Percentiles rank a stretch among this genome's conserved stretches.
phyloP scores from a whole-genome alignment of 2,329 filamentous ascomycete genomes.

The Thielaviopsis punctulata region DNA sequence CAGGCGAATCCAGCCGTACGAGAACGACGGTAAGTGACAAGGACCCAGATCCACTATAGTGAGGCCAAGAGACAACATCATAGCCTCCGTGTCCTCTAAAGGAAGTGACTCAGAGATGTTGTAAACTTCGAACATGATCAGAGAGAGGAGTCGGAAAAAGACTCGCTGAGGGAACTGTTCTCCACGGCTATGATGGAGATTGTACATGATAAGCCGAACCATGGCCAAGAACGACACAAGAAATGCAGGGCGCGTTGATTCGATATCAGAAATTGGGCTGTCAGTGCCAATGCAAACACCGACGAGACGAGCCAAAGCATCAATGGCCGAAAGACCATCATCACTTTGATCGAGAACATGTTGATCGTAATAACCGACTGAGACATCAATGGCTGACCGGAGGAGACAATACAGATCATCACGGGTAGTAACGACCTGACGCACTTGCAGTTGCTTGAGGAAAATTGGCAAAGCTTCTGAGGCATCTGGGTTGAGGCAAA shows the following conservation, averaged over 20 bases:
- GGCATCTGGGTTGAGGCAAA: slow-evolving; percentile 60
- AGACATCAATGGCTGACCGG: slow-evolving; percentile 63
- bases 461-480: slow-evolving; percentile 62
- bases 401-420: slow-evolving; percentile 70
- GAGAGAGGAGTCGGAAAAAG: slow-evolving; percentile 78
- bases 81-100: not conserved
- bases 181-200: slow-evolving; percentile 65
- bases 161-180: slow-evolving; percentile 75
- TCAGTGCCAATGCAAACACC: slow-evolving; percentile 41
- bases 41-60: slow-evolving; percentile 59
- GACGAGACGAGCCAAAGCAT: slow-evolving; percentile 70
- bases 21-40: slow-evolving; percentile 60
- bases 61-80: slow-evolving; percentile 25
- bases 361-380: slow-evolving; percentile 62
- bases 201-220: slow-evolving; percentile 64
- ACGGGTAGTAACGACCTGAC: slow-evolving; percentile 52
- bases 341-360: slow-evolving; percentile 41
- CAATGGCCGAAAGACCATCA: slow-evolving; percentile 38
- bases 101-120: not conserved
- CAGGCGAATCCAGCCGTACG: slow-evolving; percentile 69
- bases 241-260: slow-evolving; percentile 40
- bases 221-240: slow-evolving; percentile 64
- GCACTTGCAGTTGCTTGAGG: slow-evolving; percentile 65
- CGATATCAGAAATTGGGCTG: slow-evolving; percentile 5
- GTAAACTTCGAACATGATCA: slow-evolving; percentile 44